Percentiles rank a stretch among this genome's conserved stretches.
Evolutionary conservation across 306 rosid genomes (phyloP).

Genomic region (Sechiopsis laciniata): DNA sequence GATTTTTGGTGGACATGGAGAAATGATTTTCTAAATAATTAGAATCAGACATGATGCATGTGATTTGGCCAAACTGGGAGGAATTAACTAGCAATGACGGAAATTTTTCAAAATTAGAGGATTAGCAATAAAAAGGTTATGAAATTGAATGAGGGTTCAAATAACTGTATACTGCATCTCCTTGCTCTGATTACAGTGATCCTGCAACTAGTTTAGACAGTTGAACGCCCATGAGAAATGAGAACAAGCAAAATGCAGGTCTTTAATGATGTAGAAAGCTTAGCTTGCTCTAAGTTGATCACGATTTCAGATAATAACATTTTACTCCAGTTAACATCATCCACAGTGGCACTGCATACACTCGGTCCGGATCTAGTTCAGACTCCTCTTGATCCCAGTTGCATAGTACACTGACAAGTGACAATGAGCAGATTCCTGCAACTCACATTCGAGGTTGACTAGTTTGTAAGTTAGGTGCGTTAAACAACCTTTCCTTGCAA

Average conservation of each 20-base stretch:
- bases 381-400: slow-evolving; percentile 34
- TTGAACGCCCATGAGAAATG: neutral
- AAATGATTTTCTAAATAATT: neutral
- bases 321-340: neutral
- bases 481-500: slow-evolving; percentile 31
- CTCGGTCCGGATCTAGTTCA: slow-evolving; percentile 46
- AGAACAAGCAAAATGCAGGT: slow-evolving; percentile 1
- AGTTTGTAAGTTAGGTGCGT: slow-evolving; percentile 41
- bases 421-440: slow-evolving; percentile 41
- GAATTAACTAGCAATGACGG: neutral
- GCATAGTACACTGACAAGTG: slow-evolving; percentile 38
- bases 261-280: neutral
- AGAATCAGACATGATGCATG: neutral
- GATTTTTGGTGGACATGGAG: neutral
- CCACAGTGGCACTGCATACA: slow-evolving; percentile 87
- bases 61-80: neutral
- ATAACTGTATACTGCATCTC: neutral
- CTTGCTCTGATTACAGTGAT: neutral
- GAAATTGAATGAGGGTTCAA: neutral
- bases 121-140: neutral
- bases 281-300: neutral
- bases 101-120: neutral
- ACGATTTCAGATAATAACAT: neutral
- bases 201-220: neutral
- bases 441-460: slow-evolving; percentile 36